Conservation (phyloP, 2,329 filamentous ascomycete species). For the Xylaria sp. region DNA sequence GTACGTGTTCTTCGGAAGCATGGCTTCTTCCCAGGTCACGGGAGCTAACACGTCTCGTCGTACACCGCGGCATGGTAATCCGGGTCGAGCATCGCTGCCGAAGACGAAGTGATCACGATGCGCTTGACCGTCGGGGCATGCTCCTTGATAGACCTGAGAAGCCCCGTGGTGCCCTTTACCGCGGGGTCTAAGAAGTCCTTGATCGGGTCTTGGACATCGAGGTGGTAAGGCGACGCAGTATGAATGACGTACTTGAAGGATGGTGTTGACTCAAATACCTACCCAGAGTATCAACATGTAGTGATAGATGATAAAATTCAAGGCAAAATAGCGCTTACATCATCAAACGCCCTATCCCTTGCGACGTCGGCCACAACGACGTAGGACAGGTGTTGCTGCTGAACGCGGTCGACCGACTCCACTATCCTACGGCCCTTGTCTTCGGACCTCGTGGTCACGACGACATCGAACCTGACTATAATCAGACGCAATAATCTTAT, state of each 20-base stretch:
- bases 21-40: slow-evolving; percentile 42
- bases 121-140: slow-evolving; percentile 59
- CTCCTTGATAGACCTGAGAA: slow-evolving; percentile 52
- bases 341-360: slow-evolving; percentile 68
- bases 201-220: slow-evolving; percentile 57
- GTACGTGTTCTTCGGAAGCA: slow-evolving; percentile 36
- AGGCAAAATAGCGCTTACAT: slow-evolving; percentile 38
- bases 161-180: slow-evolving; percentile 53
- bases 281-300: not conserved
- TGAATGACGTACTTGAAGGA: slow-evolving; percentile 75
- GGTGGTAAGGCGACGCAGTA: slow-evolving; percentile 74
- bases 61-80: slow-evolving; percentile 42
- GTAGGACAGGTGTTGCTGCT: slow-evolving; percentile 46
- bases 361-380: slow-evolving; percentile 74
- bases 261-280: slow-evolving; percentile 44
- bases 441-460: slow-evolving; percentile 51
- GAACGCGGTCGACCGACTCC: slow-evolving; percentile 43
- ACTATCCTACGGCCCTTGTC: slow-evolving; percentile 50
- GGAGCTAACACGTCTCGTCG: slow-evolving; percentile 45
- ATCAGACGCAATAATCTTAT: slow-evolving; percentile 46
- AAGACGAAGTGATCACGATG: slow-evolving; percentile 59
- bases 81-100: slow-evolving; percentile 47
- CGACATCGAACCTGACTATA: slow-evolving; percentile 43
- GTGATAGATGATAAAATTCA: not conserved
- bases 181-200: slow-evolving; percentile 58